Percentiles rank a stretch among this genome's conserved stretches.
phyloP scores from a whole-genome alignment of 371 early-diverging fungal genomes.

The Lichtheimia corymbifera region DNA sequence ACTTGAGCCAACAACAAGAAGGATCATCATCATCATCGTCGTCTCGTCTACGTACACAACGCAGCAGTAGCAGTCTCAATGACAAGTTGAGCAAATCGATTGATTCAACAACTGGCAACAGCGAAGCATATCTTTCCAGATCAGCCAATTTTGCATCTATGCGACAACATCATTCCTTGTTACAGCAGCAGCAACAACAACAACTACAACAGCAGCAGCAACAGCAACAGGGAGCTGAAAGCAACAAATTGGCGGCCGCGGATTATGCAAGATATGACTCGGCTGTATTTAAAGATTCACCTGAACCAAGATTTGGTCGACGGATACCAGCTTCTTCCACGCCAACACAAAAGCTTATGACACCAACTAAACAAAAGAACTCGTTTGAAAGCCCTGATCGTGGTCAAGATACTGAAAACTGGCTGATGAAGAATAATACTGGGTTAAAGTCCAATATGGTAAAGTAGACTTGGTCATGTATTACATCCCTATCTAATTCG shows the following conservation, averaged over 20 bases:
- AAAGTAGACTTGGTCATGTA: constrained; percentile 7
- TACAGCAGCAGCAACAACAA: background rate
- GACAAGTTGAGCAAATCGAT: constrained; percentile 22
- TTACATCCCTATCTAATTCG: background rate
- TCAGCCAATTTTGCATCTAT: constrained; percentile 37
- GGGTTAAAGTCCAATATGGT: constrained; percentile 29
- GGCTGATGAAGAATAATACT: constrained; percentile 8
- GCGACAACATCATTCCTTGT: constrained; percentile 13
- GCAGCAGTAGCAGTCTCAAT: constrained; percentile 44
- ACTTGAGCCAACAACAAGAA: constrained; percentile 16
- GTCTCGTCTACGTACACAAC: constrained; percentile 11
- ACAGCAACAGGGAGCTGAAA: background rate
- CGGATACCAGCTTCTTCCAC: constrained; percentile 16
- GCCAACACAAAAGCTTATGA: constrained; percentile 12
- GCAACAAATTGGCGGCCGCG: constrained; percentile 6
- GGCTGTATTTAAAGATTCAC: constrained; percentile 44
- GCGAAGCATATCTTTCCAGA: constrained; percentile 39
- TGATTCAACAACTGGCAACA: constrained; percentile 19
- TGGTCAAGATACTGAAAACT: constrained; percentile 15
- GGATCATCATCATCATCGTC: background rate
- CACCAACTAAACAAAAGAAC: constrained; percentile 21
- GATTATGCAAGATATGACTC: constrained; percentile 61
- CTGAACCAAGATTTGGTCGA: constrained; percentile 41
- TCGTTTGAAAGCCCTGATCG: constrained; percentile 38
- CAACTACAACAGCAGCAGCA: background rate